These are phyloP conservation scores for Penicillium diatomitis DNA, from an alignment of 495 filamentous ascomycete genomes.

Conservation along the genomic window DNA sequence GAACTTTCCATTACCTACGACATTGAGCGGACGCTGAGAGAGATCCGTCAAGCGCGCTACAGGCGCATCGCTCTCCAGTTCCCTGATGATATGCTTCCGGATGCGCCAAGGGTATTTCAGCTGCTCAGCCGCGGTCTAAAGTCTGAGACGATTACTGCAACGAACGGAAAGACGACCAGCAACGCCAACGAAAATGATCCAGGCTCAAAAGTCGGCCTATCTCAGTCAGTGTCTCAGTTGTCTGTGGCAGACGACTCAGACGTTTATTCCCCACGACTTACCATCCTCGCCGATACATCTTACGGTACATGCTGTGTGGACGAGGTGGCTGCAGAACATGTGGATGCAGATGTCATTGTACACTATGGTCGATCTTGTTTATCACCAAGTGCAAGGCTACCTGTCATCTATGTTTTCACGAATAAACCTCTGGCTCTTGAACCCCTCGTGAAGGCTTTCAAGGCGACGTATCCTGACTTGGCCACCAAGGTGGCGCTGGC, in stretches of 20 bases:
- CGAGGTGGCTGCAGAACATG: constrained; percentile 93
- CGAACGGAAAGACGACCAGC: constrained; percentile 6
- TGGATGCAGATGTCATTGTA: constrained; percentile 80
- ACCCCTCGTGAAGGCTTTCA: constrained; percentile 52
- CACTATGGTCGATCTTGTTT: constrained; percentile 93
- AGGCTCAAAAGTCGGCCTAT: constrained; percentile 11
- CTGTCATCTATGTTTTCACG: constrained; percentile 91
- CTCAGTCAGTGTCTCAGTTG: constrained; percentile 23
- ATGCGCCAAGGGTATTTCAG: constrained; percentile 75
- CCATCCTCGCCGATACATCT: constrained; percentile 89
- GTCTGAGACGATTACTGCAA: constrained; percentile 13
- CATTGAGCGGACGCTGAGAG: constrained; percentile 67
- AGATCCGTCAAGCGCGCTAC: constrained; percentile 63
- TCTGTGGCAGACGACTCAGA: constrained; percentile 19
- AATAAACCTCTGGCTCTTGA: constrained; percentile 52
- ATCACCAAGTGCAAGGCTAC: constrained; percentile 78
- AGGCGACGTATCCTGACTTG: constrained; percentile 53
- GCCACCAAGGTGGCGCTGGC: constrained; percentile 64
- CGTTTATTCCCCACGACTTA: constrained; percentile 46
- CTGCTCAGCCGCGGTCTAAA: constrained; percentile 54
- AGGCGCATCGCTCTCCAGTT: constrained; percentile 83
- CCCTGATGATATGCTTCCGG: constrained; percentile 80
- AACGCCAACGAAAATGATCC: constrained; percentile 8
- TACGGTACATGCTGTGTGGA: constrained; percentile 97
- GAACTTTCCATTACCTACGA: constrained; percentile 77